A percentile compares a stretch with the other conserved stretches of the same genome.
Conservation (phyloP, 768 basidiomycete species). For the Mycena leptocephala region DNA sequence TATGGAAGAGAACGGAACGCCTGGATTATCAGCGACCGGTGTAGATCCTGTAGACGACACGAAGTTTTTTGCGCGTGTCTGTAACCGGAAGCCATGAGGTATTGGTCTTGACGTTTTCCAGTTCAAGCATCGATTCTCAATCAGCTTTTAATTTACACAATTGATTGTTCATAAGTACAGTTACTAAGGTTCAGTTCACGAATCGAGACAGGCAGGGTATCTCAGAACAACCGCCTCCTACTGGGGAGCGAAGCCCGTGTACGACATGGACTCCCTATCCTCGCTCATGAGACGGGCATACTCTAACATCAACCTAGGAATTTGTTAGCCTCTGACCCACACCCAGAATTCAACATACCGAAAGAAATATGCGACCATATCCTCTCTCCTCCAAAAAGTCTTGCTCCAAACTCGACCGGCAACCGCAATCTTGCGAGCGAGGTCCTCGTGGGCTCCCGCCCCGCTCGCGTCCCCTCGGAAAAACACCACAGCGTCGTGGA, state of each 20-base stretch:
- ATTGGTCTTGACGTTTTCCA: too few relatives aligned
- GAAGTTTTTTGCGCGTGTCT: too few relatives aligned
- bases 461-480: conserved; percentile 78
- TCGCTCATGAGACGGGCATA: conserved; percentile 65
- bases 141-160: too few relatives aligned
- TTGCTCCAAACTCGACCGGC: conserved; percentile 68
- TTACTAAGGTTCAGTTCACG: too few relatives aligned
- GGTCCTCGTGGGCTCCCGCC: conserved; percentile 71
- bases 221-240: too few relatives aligned
- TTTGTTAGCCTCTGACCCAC: neutral
- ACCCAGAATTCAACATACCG: conserved; percentile 52
- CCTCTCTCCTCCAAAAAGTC: conserved; percentile 67
- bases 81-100: too few relatives aligned
- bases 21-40: conserved; percentile 39
- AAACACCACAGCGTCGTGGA: conserved; percentile 82
- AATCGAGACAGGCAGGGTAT: too few relatives aligned
- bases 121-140: too few relatives aligned
- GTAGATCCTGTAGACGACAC: neutral
- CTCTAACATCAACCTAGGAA: conserved; percentile 61
- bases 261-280: conserved; percentile 59
- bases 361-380: conserved; percentile 69
- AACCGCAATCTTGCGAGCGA: conserved; percentile 68
- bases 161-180: too few relatives aligned
- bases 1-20: conserved; percentile 45
- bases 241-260: conserved; percentile 27